Evolutionary conservation across 768 basidiomycete species (phyloP).

Genomic region (Gelatoporia subvermispora): DNA sequence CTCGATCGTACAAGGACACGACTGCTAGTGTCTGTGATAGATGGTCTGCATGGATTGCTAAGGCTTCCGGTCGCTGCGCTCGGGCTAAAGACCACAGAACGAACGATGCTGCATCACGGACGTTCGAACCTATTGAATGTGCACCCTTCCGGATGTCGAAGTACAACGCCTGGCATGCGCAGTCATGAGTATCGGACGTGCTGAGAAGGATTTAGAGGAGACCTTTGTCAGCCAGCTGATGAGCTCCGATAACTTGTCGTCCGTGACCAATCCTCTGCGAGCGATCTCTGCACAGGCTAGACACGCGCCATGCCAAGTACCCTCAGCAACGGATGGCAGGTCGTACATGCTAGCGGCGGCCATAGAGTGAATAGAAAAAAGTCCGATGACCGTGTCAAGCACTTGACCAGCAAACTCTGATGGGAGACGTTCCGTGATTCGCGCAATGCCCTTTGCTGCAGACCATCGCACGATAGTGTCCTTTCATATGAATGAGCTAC

Average conservation of each 20-base stretch:
- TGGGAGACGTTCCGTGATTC: constrained; percentile 79
- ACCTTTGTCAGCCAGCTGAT: constrained; percentile 84
- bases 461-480: constrained; percentile 96
- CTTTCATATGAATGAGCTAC: constrained; percentile 34
- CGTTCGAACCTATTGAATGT: constrained; percentile 91
- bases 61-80: constrained; percentile 52
- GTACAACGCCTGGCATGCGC: constrained; percentile 67
- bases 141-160: constrained; percentile 91
- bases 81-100: constrained; percentile 93
- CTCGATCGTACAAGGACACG: constrained; percentile 86
- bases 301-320: constrained; percentile 93
- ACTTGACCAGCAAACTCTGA: constrained; percentile 72
- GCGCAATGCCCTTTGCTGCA: constrained; percentile 85
- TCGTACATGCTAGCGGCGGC: constrained; percentile 63
- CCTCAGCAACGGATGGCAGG: constrained; percentile 73
- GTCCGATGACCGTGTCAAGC: constrained; percentile 66
- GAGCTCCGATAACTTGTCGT: constrained; percentile 52
- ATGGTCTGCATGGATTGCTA: constrained; percentile 55
- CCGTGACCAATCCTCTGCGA: constrained; percentile 66
- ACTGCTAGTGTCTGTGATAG: constrained; percentile 72
- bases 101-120: constrained; percentile 92
- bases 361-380: constrained; percentile 75
- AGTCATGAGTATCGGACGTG: neutral
- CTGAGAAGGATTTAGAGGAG: neutral
- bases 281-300: constrained; percentile 92